Evolutionary conservation across 805 yeast species (phyloP).

Genomic region (Teunomyces gatunensis): DNA sequence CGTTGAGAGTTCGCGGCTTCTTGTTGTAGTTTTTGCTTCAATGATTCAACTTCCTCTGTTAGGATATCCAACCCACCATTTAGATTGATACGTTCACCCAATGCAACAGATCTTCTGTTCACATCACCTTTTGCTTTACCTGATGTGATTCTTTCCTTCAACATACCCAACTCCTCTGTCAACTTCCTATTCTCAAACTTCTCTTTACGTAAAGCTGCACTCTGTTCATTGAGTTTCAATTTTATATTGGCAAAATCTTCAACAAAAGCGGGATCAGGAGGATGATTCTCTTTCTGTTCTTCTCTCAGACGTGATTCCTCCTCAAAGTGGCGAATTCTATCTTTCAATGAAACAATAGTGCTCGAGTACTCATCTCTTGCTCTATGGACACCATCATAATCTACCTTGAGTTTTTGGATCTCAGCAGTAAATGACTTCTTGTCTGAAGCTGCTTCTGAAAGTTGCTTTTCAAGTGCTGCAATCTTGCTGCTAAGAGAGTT

Average conservation of each 20-base stretch:
- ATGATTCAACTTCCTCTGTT: conserved; percentile 46
- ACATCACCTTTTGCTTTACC: conserved; percentile 44
- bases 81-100: conserved; percentile 26
- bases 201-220: conserved; percentile 49
- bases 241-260: conserved; percentile 49
- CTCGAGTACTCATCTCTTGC: conserved; percentile 27
- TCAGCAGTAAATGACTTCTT: conserved; percentile 4
- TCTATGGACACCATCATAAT: conserved; percentile 17
- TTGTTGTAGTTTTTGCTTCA: conserved; percentile 48
- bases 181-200: conserved; percentile 44
- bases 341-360: conserved; percentile 21
- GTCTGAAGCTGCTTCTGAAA: conserved; percentile 7
- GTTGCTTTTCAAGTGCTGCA: conserved; percentile 7
- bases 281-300: conserved; percentile 37
- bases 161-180: conserved; percentile 54
- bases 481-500: not conserved
- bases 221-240: conserved; percentile 50
- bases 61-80: conserved; percentile 11
- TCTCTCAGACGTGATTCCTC: conserved; percentile 13
- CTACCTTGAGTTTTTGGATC: conserved; percentile 21
- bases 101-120: conserved; percentile 31
- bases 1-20: conserved; percentile 51
- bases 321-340: not conserved
- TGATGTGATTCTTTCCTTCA: conserved; percentile 65
- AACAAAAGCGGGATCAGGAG: conserved; percentile 33